These are phyloP conservation scores for Trichoderma gamsii DNA, from an alignment of 495 filamentous ascomycete genomes.

Conservation along the genomic window DNA sequence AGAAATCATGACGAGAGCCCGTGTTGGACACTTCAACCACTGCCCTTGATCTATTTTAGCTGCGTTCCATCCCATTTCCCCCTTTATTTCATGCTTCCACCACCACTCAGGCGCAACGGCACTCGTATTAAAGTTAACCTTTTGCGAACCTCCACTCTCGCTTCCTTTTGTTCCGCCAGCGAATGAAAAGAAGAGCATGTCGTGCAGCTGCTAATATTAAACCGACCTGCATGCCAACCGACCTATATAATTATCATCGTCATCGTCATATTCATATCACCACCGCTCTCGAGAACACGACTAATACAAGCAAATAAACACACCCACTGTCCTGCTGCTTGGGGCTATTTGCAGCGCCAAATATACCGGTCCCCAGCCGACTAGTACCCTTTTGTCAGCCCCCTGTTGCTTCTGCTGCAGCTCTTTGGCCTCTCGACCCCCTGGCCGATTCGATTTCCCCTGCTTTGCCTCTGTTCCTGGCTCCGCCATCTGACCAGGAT, in stretches of 20 bases:
- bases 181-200: neutral
- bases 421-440: neutral
- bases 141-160: conserved; percentile 2
- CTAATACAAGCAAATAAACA: neutral
- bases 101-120: conserved; percentile 2
- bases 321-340: neutral
- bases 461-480: conserved; percentile 10
- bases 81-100: conserved; percentile 5
- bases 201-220: neutral
- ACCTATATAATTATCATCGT: neutral
- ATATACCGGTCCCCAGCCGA: neutral
- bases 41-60: conserved; percentile 5
- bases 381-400: neutral
- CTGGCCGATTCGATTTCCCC: neutral
- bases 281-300: neutral
- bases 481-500: conserved; percentile 9
- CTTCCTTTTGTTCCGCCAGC: conserved; percentile 5
- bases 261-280: neutral
- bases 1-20: too few relatives aligned
- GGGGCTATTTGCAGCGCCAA: neutral
- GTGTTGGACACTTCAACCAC: neutral
- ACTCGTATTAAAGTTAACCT: conserved; percentile 14
- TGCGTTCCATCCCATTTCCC: conserved; percentile 14
- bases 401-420: conserved; percentile 3
- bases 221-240: neutral